Conservation (phyloP, 2,329 filamentous ascomycete genomes). For the Verticillium longisporum region DNA sequence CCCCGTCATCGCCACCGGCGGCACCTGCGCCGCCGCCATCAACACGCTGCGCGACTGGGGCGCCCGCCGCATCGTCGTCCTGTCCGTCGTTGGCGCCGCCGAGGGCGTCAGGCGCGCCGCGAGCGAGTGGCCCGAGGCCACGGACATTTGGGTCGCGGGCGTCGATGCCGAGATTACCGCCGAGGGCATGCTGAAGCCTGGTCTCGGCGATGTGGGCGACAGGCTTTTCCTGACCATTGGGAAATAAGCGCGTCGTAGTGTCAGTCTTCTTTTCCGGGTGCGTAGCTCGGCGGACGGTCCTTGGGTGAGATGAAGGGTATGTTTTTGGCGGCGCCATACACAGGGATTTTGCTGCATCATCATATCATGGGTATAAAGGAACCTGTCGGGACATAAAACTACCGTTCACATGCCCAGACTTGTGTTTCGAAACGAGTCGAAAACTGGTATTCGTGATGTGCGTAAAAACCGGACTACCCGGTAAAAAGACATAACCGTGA, state of each 20-base stretch:
- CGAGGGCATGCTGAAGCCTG: conserved; percentile 86
- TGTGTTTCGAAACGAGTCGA: too few relatives aligned
- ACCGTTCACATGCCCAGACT: too few relatives aligned
- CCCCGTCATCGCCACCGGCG: conserved; percentile 89
- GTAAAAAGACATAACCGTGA: not conserved
- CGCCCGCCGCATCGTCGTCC: conserved; percentile 69
- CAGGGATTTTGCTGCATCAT: not conserved
- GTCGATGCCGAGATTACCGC: conserved; percentile 68
- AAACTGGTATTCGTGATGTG: too few relatives aligned
- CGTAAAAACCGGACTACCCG: too few relatives aligned
- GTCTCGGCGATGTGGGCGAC: conserved; percentile 86
- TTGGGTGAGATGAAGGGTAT: not conserved
- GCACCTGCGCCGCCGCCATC: conserved; percentile 83
- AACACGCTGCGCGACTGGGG: conserved; percentile 89
- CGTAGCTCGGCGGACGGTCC: not conserved
- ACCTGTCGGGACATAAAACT: not conserved
- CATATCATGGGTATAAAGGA: not conserved
- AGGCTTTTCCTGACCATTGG: conserved; percentile 82
- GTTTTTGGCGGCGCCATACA: not conserved
- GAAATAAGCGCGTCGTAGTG: conserved; percentile 43
- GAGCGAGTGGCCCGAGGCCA: conserved; percentile 67
- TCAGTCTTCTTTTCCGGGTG: too few relatives aligned
- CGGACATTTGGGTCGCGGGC: conserved; percentile 76
- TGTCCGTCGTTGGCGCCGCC: conserved; percentile 67
- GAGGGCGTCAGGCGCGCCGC: conserved; percentile 68